Conservation (phyloP, 2,329 filamentous ascomycete genomes). For the Apiospora saccharicola region DNA sequence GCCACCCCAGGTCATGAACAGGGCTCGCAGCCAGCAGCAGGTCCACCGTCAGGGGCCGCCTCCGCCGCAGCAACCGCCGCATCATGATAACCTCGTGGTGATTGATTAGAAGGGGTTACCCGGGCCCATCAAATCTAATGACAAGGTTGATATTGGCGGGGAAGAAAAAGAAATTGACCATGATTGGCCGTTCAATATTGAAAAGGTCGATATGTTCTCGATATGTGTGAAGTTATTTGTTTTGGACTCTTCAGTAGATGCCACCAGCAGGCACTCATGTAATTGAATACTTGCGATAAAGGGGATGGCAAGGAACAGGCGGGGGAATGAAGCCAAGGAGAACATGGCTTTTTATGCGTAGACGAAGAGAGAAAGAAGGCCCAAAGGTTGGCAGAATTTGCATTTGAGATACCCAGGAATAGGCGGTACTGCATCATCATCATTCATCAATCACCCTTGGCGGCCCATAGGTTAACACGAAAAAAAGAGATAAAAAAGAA, state of each 20-base stretch:
- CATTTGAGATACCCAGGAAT: constrained; percentile 26
- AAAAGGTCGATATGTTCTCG: neutral
- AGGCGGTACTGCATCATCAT: constrained; percentile 13
- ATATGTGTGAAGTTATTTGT: neutral
- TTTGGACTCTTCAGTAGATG: neutral
- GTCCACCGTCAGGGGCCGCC: constrained; percentile 27
- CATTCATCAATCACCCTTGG: neutral
- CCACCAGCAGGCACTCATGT: neutral
- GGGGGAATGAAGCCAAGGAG: neutral
- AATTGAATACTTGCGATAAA: neutral
- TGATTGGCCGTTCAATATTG: neutral
- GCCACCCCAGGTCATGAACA: constrained; percentile 8
- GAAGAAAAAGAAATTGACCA: neutral
- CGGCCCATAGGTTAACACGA: neutral
- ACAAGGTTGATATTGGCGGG: neutral
- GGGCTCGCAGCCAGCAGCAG: constrained; percentile 18
- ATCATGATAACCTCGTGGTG: constrained; percentile 9
- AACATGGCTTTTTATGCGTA: neutral
- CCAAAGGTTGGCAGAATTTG: constrained; percentile 3
- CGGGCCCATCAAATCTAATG: neutral
- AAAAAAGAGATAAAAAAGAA: neutral
- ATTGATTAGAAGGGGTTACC: constrained; percentile 7
- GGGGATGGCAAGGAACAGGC: neutral
- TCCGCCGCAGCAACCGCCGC: constrained; percentile 30
- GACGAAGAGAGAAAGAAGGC: constrained; percentile 3